Percentiles rank a stretch among this genome's conserved stretches.
phyloP scores from a whole-genome alignment of 225 moss, liverwort and hornwort genomes.

The Pseudoscleropodium purum region DNA sequence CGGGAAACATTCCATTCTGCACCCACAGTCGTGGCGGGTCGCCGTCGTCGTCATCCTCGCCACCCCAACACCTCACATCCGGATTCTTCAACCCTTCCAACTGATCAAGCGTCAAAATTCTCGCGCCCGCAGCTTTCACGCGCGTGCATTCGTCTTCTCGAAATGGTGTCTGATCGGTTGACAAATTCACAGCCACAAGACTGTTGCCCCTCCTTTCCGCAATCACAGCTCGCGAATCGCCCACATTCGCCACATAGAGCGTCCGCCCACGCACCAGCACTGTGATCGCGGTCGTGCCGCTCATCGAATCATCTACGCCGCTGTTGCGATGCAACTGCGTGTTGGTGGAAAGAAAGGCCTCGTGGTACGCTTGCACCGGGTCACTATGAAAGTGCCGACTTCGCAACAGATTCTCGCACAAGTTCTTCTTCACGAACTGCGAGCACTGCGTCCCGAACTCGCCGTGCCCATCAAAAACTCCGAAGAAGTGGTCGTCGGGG shows the following conservation, averaged over 20 bases:
- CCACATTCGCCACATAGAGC: conserved; percentile 91
- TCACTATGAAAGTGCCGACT: conserved; percentile 67
- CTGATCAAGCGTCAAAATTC: conserved; percentile 90
- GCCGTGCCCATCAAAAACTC: conserved; percentile 94
- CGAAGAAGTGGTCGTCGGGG: conserved; percentile 81
- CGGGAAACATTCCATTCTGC: conserved; percentile 85
- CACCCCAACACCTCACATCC: conserved; percentile 87
- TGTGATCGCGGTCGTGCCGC: conserved; percentile 92
- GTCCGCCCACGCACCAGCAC: conserved; percentile 79
- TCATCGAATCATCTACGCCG: conserved; percentile 85
- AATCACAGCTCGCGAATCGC: conserved; percentile 83
- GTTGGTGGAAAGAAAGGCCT: conserved; percentile 66
- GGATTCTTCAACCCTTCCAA: conserved; percentile 94
- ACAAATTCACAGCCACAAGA: conserved; percentile 60
- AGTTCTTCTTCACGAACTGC: conserved; percentile 70
- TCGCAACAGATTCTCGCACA: conserved; percentile 77
- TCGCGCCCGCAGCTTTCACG: conserved; percentile 71
- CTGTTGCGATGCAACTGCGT: conserved; percentile 65
- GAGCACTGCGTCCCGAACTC: conserved; percentile 97
- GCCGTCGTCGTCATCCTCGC: conserved; percentile 95
- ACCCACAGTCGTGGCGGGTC: conserved; percentile 97
- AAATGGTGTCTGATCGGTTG: conserved; percentile 94
- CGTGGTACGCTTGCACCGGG: conserved; percentile 79
- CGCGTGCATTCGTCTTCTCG: conserved; percentile 81
- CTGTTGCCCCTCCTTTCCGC: conserved; percentile 59